Conservation (phyloP, 2,329 filamentous ascomycete genomes). For the Ophiostoma himal-ulmi region DNA sequence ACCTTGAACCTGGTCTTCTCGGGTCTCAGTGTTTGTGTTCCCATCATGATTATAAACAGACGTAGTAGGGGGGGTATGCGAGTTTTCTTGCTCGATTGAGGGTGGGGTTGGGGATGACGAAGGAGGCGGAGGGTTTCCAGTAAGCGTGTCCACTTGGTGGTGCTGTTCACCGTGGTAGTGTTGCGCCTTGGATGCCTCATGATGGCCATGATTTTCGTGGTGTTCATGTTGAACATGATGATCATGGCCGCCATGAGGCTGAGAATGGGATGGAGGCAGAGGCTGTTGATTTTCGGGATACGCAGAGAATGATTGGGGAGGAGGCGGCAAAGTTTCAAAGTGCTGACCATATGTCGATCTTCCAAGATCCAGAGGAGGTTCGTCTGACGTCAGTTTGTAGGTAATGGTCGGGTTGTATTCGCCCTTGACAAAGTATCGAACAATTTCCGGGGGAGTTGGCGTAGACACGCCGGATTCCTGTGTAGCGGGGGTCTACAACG, state of each 20-base stretch:
- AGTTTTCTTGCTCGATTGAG: neutral
- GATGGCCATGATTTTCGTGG: conserved; percentile 18
- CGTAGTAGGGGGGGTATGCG: neutral
- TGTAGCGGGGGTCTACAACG: conserved; percentile 8
- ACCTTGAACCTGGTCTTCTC: conserved; percentile 37
- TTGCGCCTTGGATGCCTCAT: conserved; percentile 18
- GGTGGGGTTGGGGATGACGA: neutral
- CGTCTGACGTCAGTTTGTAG: conserved; percentile 33
- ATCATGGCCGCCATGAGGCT: conserved; percentile 21
- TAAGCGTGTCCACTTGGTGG: neutral
- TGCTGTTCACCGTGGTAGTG: neutral
- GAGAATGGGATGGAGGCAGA: neutral
- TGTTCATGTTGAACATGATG: conserved; percentile 13
- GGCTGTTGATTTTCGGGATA: conserved; percentile 26
- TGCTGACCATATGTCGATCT: conserved; percentile 31
- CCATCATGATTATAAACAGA: conserved; percentile 34
- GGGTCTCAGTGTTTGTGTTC: conserved; percentile 45
- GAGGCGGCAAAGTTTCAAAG: conserved; percentile 28
- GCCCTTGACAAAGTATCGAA: conserved; percentile 51
- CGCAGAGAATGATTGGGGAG: conserved; percentile 26
- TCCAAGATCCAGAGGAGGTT: conserved; percentile 30
- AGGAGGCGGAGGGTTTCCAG: neutral
- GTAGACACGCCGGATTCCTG: neutral
- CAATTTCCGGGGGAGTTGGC: conserved; percentile 33
- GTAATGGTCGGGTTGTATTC: conserved; percentile 41